Evolutionary conservation across 2,329 filamentous ascomycete genomes (phyloP).

Genomic region (Podosphaera xanthii): DNA sequence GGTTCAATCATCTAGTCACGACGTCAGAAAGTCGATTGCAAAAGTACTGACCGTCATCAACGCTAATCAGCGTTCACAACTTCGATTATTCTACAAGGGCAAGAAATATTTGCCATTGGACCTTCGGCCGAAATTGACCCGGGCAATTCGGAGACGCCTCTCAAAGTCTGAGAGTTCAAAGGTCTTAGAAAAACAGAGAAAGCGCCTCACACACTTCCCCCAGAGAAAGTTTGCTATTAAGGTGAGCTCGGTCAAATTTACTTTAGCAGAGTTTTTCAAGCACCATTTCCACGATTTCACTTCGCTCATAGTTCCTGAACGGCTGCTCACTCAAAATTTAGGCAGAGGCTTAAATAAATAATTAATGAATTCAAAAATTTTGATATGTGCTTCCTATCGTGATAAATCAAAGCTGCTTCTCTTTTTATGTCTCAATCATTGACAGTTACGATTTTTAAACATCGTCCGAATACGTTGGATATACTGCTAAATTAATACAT

Average conservation of each 20-base stretch:
- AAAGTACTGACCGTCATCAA: conserved; percentile 99
- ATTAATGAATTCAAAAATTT: not conserved
- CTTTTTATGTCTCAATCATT: no score
- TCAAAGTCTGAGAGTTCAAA: conserved; percentile 72
- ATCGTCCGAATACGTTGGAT: no score
- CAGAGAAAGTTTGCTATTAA: conserved; percentile 98
- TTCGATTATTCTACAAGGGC: conserved; percentile 98
- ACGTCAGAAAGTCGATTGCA: conserved; percentile 98
- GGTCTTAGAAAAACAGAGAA: conserved; percentile 85
- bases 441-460: no score
- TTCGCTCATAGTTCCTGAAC: not conserved
- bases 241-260: conserved; percentile 21
- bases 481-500: no score
- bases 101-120: conserved; percentile 99
- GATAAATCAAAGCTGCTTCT: not conserved
- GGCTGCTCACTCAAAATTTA: conserved; percentile 7
- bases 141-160: conserved; percentile 87
- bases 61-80: conserved; percentile 94
- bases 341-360: conserved; percentile 14
- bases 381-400: not conserved
- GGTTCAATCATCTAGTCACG: conserved; percentile 41
- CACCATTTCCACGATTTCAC: not conserved
- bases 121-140: conserved; percentile 94
- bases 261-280: no score
- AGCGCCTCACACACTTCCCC: conserved; percentile 88